A percentile compares a stretch with the other conserved stretches of the same genome.
Conservation (phyloP, 2,329 filamentous ascomycete genomes). For the Fusarium papillatum region DNA sequence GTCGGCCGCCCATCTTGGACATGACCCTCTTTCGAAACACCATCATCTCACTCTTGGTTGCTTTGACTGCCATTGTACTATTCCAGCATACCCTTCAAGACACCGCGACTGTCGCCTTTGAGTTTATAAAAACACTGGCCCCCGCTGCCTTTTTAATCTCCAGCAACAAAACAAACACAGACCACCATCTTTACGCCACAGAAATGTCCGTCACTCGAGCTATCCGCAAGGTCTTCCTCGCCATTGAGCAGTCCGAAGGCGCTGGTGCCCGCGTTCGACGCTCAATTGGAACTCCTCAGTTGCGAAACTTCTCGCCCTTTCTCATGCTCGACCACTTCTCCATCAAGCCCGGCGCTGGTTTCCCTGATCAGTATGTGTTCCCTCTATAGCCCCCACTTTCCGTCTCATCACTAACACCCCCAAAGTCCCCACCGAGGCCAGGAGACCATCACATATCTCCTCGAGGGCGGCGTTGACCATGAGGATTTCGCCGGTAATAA, state of each 20-base stretch:
- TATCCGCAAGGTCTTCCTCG: constrained; percentile 87
- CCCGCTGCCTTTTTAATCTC: constrained; percentile 1
- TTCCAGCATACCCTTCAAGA: constrained; percentile 41
- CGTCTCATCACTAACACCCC: background rate
- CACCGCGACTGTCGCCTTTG: constrained; percentile 33
- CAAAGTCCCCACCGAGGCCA: constrained; percentile 78
- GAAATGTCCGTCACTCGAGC: constrained; percentile 79
- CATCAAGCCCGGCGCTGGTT: constrained; percentile 84
- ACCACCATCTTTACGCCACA: constrained; percentile 50
- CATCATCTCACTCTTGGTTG: constrained; percentile 46
- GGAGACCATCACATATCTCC: constrained; percentile 89
- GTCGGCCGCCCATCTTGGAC: constrained; percentile 29
- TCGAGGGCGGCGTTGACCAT: constrained; percentile 89
- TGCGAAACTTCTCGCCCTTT: constrained; percentile 92
- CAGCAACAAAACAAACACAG: constrained; percentile 2
- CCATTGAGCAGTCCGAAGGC: constrained; percentile 88
- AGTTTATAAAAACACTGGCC: constrained; percentile 26
- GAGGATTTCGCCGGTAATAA: constrained; percentile 91
- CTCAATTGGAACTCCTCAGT: constrained; percentile 85
- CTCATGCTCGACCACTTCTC: constrained; percentile 97
- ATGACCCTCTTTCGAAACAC: constrained; percentile 48
- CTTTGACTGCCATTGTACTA: constrained; percentile 44
- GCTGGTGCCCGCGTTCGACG: constrained; percentile 89
- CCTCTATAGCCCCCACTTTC: background rate
- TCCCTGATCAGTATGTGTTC: constrained; percentile 79